Evolutionary conservation across 2,329 filamentous ascomycete genomes (phyloP).

Genomic region (Pseudocercospora vitis): DNA sequence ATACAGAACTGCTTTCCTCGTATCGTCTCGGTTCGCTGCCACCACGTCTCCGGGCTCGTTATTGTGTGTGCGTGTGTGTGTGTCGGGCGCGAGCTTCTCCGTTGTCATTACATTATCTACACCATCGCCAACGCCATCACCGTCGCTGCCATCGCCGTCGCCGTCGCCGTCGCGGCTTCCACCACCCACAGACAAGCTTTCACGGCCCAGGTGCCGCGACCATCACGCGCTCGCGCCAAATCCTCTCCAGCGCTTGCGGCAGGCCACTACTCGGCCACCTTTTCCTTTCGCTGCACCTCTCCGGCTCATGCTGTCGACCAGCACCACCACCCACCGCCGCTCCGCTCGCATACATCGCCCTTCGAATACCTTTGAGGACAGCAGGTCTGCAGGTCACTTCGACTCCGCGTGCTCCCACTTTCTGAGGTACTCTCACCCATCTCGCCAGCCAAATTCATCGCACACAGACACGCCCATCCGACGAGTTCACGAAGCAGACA

Average conservation of each 20-base stretch:
- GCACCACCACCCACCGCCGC: constrained; percentile 8
- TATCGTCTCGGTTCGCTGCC: not conserved
- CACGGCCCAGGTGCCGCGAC: not conserved
- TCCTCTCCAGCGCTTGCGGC: not conserved
- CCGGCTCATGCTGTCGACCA: constrained; percentile 1
- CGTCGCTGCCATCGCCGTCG: not conserved
- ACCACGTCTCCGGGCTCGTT: not conserved
- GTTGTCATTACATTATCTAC: too few relatives aligned
- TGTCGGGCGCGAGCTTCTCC: not conserved
- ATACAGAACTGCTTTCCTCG: not conserved
- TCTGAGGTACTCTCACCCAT: constrained; percentile 5
- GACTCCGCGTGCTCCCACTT: constrained; percentile 28
- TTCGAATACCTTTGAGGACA: constrained; percentile 72
- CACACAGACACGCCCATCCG: constrained; percentile 12
- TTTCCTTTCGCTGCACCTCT: not conserved
- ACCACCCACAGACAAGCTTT: not conserved
- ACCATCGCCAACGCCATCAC: not conserved
- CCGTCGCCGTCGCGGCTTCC: not conserved
- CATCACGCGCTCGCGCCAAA: constrained; percentile 3
- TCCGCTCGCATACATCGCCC: constrained; percentile 8
- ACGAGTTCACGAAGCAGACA: not conserved
- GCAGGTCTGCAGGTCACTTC: constrained; percentile 76
- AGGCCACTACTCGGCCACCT: not conserved
- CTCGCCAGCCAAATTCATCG: constrained; percentile 12
- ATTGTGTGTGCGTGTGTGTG: not conserved